Percentiles rank a stretch among this genome's conserved stretches.
Evolutionary conservation across 2,329 filamentous ascomycete species (phyloP).

Genomic region (Botrytis porri): DNA sequence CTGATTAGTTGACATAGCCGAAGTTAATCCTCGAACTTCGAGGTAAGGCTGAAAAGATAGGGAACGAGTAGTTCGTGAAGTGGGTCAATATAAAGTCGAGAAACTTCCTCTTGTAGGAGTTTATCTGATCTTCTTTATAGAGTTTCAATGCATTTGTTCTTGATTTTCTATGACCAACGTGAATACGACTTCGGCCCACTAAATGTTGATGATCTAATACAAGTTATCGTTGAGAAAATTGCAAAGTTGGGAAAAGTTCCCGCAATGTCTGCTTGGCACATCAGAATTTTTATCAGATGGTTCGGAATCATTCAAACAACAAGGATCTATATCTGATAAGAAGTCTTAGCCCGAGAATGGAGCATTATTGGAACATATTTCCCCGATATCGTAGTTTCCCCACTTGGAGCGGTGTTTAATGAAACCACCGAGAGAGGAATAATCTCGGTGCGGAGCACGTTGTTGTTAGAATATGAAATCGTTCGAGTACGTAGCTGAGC

Average conservation of each 20-base stretch:
- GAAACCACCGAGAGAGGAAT: neutral
- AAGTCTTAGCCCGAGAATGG: neutral
- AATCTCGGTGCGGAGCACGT: neutral
- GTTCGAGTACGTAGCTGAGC: neutral
- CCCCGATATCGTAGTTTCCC: neutral
- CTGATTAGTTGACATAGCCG: neutral
- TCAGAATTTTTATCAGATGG: conserved; percentile 17
- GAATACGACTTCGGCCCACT: conserved; percentile 2
- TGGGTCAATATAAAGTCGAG: neutral
- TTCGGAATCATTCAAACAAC: neutral
- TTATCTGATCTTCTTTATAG: conserved; percentile 7
- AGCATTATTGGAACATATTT: neutral
- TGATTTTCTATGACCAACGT: conserved; percentile 6
- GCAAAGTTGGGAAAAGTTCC: neutral
- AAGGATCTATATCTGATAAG: conserved; percentile 16
- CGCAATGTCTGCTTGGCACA: neutral
- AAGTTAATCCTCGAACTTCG: neutral
- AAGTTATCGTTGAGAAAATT: neutral
- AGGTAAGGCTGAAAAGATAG: neutral
- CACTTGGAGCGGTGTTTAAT: neutral
- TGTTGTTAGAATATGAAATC: neutral
- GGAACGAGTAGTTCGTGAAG: neutral
- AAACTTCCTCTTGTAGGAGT: neutral
- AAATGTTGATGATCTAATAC: neutral
- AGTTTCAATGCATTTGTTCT: neutral